Base-by-base conservation (phyloP, 495 filamentous ascomycete genomes). In the Trichoderma virens region DNA sequence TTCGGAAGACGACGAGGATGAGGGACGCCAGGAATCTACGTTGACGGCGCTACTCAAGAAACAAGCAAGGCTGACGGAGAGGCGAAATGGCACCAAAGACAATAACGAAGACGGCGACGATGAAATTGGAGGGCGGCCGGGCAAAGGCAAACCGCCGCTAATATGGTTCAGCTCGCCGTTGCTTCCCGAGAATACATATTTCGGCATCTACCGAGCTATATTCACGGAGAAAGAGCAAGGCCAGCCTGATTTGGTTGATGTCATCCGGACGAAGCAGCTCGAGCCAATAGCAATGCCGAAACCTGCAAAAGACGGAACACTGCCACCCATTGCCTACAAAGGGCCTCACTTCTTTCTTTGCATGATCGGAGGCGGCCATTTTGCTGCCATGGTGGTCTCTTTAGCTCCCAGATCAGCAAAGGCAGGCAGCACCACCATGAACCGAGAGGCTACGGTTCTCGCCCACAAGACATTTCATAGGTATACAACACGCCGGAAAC, bases 311-410 rank as follows among this genome's bases (percentile, higher is more conserved):
- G 80, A 82, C 9, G 83, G 80, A 25, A 81, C 80, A 41, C 73
- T 79, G 1, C 66, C 81, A 5, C 79, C 82, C 0, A 68, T 77
- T 11, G 73, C 76, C 3, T 80, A 83, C 71, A 83, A 83, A 45
- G 80, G 85, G 31, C 90, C 90, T 6, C 93, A 97, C 69, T 84
- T 96, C 30, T 97, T 98, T 70, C 83, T 98, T 64, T 98, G 92
- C 73, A 98, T 98, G 94, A 95, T 98, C 63, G 94, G 94, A 8
- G 94, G 94, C 67, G 94, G 94, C 2, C 94, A 98, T 69, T 98
- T 98, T 72, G 94, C 94, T 0, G 95, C 90, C 25, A 97, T 98
- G 92, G 79, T 98, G 35, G 88, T 98, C 23, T 91, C 92, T 3
- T 80, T 98, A 3, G 87, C 90, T 0, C 93, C 95, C 0, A 91